A percentile compares a stretch with the other conserved stretches of the same genome.
phyloP scores from a whole-genome alignment of 1,284 basidiomycete genomes.

The Leccinum insolens region DNA sequence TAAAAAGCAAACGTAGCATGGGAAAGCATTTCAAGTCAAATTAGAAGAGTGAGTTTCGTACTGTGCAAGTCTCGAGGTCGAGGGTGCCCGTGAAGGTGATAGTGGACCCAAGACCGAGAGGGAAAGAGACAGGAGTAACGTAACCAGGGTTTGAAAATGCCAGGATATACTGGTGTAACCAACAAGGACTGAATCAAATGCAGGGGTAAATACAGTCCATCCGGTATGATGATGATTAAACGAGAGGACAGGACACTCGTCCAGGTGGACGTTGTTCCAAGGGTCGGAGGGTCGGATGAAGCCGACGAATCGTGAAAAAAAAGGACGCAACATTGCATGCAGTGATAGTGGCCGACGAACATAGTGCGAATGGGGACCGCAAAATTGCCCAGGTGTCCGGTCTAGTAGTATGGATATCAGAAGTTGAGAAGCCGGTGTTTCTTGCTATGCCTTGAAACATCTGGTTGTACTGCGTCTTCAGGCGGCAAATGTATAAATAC shows the following conservation, averaged over 20 bases:
- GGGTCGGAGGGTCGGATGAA: constrained; percentile 2
- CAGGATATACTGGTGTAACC: constrained; percentile 15
- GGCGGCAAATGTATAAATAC: constrained; percentile 6
- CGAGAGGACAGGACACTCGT: constrained; percentile 42
- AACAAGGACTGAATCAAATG: constrained; percentile 23
- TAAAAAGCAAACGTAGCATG: not conserved
- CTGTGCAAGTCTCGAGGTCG: not conserved
- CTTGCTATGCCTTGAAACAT: constrained; percentile 14
- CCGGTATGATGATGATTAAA: constrained; percentile 34
- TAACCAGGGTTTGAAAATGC: constrained; percentile 6
- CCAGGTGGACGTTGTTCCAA: constrained; percentile 31
- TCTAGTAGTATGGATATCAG: constrained; percentile 9
- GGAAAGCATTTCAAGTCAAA: constrained; percentile 8
- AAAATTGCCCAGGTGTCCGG: constrained; percentile 1
- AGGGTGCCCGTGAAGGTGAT: not conserved
- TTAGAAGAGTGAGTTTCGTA: not conserved
- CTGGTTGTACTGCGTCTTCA: constrained; percentile 7
- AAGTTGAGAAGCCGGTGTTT: constrained; percentile 17
- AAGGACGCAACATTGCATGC: constrained; percentile 9
- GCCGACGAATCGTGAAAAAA: not conserved
- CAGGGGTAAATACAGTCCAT: constrained; percentile 29
- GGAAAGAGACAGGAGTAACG: constrained; percentile 5
- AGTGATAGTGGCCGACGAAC: constrained; percentile 6
- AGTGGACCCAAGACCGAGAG: constrained; percentile 2
- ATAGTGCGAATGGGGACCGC: constrained; percentile 3